Conservation (phyloP, 2,329 filamentous ascomycete species). For the Aspergillus sp. region DNA sequence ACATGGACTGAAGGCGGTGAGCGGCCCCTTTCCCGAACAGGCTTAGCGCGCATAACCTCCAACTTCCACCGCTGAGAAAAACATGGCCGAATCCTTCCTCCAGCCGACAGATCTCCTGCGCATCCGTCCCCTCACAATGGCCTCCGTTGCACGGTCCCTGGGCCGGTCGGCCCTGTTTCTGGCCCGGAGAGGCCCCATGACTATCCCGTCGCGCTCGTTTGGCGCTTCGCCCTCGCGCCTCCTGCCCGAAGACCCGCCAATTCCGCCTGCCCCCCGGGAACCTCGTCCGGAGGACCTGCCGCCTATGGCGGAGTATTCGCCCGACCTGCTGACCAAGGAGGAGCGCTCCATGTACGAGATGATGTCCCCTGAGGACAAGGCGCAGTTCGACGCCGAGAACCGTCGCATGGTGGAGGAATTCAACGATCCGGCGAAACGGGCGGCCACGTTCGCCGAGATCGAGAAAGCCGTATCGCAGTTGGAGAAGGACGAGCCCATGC, state of each 20-base stretch:
- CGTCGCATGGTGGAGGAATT: conserved; percentile 36
- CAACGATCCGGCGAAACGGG: conserved; percentile 33
- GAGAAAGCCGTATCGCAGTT: conserved; percentile 31
- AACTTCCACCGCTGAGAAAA: conserved; percentile 21
- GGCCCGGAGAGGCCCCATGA: conserved; percentile 29
- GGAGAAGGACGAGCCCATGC: conserved; percentile 29
- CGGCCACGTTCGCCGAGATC: conserved; percentile 29
- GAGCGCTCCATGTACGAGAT: conserved; percentile 39
- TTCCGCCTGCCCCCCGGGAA: conserved; percentile 28
- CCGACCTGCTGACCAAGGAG: conserved; percentile 31
- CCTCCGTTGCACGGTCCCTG: conserved; percentile 38
- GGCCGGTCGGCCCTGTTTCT: conserved; percentile 34
- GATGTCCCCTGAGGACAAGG: conserved; percentile 37
- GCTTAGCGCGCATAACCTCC: conserved; percentile 20
- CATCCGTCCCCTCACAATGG: conserved; percentile 31
- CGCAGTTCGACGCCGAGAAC: conserved; percentile 37
- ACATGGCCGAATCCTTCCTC: conserved; percentile 22
- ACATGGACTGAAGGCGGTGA: conserved; percentile 3
- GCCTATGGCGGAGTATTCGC: conserved; percentile 35
- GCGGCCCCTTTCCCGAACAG: conserved; percentile 9
- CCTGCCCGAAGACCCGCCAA: conserved; percentile 33
- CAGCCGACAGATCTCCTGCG: conserved; percentile 1
- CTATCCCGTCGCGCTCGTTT: conserved; percentile 29
- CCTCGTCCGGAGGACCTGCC: conserved; percentile 29
- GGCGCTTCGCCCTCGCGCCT: conserved; percentile 33